Percentiles rank a stretch among this genome's conserved stretches.
Evolutionary conservation across 345 rosid species (phyloP).

Genomic region (Reutealis trisperma): DNA sequence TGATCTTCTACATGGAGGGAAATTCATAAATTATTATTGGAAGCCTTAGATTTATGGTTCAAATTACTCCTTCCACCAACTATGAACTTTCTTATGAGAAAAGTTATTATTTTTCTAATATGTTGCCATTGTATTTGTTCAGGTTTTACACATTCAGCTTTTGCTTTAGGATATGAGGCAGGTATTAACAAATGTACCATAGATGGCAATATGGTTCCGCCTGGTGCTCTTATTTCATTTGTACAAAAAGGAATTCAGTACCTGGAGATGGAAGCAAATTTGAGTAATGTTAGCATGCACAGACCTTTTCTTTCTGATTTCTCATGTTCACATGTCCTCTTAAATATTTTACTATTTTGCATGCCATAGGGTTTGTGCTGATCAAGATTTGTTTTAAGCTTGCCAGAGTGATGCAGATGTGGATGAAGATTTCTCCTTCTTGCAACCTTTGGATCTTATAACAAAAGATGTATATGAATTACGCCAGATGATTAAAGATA

Average conservation of each 20-base stretch:
- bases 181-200: conserved; percentile 80
- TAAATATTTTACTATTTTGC: conserved; percentile 2
- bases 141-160: conserved; percentile 91
- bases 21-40: background rate
- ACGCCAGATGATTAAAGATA: conserved; percentile 77
- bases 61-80: background rate
- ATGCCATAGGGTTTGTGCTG: conserved; percentile 24
- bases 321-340: background rate
- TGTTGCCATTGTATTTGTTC: conserved; percentile 21
- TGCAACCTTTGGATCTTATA: conserved; percentile 95
- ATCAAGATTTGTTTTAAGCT: conserved; percentile 40
- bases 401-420: conserved; percentile 74
- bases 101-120: background rate
- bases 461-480: conserved; percentile 83
- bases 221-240: conserved; percentile 85
- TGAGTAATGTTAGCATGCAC: conserved; percentile 66
- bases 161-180: conserved; percentile 92
- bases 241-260: conserved; percentile 96
- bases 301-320: conserved; percentile 18
- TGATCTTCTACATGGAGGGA: background rate
- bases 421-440: conserved; percentile 95
- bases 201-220: conserved; percentile 94
- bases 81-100: background rate
- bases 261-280: conserved; percentile 97
- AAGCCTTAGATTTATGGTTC: background rate